phyloP scores from a whole-genome alignment of 2,329 filamentous ascomycete species.

The Colletotrichum horii region DNA sequence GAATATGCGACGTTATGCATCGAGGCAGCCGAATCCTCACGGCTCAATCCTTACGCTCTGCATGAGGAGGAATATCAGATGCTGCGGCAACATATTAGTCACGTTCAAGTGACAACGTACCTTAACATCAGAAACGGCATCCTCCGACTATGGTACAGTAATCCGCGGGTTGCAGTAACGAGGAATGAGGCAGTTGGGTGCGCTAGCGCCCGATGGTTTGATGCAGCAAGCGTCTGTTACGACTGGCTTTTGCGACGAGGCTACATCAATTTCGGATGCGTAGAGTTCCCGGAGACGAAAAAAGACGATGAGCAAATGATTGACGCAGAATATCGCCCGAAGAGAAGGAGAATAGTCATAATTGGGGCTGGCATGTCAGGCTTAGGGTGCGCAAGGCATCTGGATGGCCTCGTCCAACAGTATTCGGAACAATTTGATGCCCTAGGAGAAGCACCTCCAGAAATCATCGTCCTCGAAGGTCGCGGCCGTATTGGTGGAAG shows the following conservation, averaged over 20 bases:
- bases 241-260: constrained; percentile 91
- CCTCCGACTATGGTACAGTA: constrained; percentile 85
- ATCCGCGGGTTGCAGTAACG: constrained; percentile 82
- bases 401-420: constrained; percentile 85
- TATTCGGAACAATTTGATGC: constrained; percentile 72
- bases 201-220: constrained; percentile 87
- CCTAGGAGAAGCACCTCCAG: constrained; percentile 71
- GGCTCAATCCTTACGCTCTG: constrained; percentile 87
- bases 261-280: constrained; percentile 96
- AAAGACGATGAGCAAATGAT: constrained; percentile 40
- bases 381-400: constrained; percentile 87
- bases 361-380: constrained; percentile 96
- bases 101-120: constrained; percentile 91
- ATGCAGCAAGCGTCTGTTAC: constrained; percentile 85
- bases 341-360: constrained; percentile 74
- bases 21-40: constrained; percentile 84
- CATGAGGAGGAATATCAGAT: constrained; percentile 85
- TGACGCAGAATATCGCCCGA: constrained; percentile 38
- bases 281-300: constrained; percentile 64
- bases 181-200: constrained; percentile 89
- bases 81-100: constrained; percentile 81
- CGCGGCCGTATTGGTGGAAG: constrained; percentile 87
- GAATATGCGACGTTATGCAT: constrained; percentile 94
- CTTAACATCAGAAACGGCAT: constrained; percentile 96
- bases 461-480: constrained; percentile 84